phyloP scores from a whole-genome alignment of 2,329 filamentous ascomycete genomes.

The Penicillium aurantiogriseum region DNA sequence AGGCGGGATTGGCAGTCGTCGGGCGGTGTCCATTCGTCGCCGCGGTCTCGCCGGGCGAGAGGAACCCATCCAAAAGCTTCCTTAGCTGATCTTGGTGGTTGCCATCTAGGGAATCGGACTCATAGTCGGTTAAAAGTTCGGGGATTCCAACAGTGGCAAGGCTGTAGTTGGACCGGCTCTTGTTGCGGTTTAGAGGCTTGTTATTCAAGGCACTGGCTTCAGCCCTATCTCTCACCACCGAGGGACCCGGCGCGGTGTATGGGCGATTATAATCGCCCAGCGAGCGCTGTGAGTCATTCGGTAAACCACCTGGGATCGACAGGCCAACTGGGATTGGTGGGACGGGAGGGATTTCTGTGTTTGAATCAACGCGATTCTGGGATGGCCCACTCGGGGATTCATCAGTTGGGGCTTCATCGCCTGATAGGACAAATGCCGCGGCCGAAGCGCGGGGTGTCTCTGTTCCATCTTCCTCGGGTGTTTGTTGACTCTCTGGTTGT shows the following conservation, averaged over 20 bases:
- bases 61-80: slow-evolving; percentile 39
- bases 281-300: slow-evolving; percentile 39
- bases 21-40: slow-evolving; percentile 19
- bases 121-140: slow-evolving; percentile 13
- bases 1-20: slow-evolving; percentile 8
- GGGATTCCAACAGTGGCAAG: slow-evolving; percentile 23
- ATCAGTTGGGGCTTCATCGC: slow-evolving; percentile 9
- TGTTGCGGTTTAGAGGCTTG: slow-evolving; percentile 34
- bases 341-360: slow-evolving; percentile 45
- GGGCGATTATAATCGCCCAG: slow-evolving; percentile 30
- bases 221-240: slow-evolving; percentile 24
- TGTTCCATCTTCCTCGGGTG: slow-evolving; percentile 28
- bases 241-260: slow-evolving; percentile 32
- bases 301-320: slow-evolving; percentile 44
- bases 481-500: slow-evolving; percentile 26
- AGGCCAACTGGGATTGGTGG: slow-evolving; percentile 46
- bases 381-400: slow-evolving; percentile 10
- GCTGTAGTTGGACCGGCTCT: slow-evolving; percentile 35
- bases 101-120: slow-evolving; percentile 18
- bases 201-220: slow-evolving; percentile 18
- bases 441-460: slow-evolving; percentile 35
- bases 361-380: slow-evolving; percentile 14
- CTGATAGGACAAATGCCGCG: slow-evolving; percentile 20
- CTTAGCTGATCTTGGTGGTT: slow-evolving; percentile 34
- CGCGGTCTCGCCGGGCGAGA: slow-evolving; percentile 27